These are phyloP conservation scores for Ustulina deusta DNA, from an alignment of 2,329 filamentous ascomycete species.

Conservation along the genomic window DNA sequence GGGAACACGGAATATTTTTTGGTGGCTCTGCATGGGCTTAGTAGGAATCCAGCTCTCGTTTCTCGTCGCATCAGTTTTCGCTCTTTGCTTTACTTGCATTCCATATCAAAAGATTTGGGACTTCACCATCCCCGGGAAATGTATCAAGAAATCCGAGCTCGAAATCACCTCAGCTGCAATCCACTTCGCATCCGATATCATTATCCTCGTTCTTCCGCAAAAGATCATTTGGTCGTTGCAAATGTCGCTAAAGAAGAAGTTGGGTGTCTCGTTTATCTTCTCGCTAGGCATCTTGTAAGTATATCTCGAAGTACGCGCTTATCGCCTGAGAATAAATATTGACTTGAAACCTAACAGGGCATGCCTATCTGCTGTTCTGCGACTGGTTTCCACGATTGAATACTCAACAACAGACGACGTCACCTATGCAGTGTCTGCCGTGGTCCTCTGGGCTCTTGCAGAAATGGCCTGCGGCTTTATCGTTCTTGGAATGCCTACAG, in stretches of 20 bases:
- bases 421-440: conserved; percentile 55
- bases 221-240: conserved; percentile 42
- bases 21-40: conserved; percentile 36
- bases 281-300: conserved; percentile 49
- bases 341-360: conserved; percentile 49
- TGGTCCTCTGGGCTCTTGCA: conserved; percentile 58
- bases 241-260: conserved; percentile 49
- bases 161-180: conserved; percentile 38
- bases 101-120: conserved; percentile 41
- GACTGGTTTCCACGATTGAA: conserved; percentile 52
- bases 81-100: conserved; percentile 34
- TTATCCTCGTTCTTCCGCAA: conserved; percentile 34
- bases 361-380: conserved; percentile 55
- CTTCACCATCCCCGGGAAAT: conserved; percentile 36
- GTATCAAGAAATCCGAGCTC: conserved; percentile 37
- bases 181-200: conserved; percentile 36
- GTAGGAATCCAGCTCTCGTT: conserved; percentile 32
- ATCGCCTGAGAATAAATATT: background rate
- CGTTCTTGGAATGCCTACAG: conserved; percentile 54
- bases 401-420: conserved; percentile 49
- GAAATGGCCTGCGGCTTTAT: conserved; percentile 62
- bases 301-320: background rate
- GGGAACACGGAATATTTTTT: conserved; percentile 39
- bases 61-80: conserved; percentile 35
- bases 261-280: conserved; percentile 52